Evolutionary conservation across 495 filamentous ascomycete genomes (phyloP).

Genomic region (Aspergillus hancockii): DNA sequence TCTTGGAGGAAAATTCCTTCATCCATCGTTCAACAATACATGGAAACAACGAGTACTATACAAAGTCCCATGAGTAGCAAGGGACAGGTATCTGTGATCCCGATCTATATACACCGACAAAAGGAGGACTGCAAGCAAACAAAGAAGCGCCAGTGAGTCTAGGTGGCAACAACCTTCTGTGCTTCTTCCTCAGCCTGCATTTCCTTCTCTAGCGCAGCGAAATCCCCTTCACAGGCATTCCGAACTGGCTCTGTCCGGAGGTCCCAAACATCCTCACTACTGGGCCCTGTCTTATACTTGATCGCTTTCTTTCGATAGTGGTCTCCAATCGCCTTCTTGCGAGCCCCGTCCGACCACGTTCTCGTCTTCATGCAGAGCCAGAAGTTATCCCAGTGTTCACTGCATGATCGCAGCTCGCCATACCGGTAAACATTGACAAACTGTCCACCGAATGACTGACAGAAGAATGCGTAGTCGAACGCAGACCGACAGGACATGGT

Average conservation of each 20-base stretch:
- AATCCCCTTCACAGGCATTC: conserved; percentile 58
- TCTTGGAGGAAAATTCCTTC: background rate
- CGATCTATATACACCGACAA: background rate
- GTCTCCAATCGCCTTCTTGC: conserved; percentile 61
- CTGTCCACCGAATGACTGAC: conserved; percentile 87
- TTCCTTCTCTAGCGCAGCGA: conserved; percentile 57
- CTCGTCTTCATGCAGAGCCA: conserved; percentile 92
- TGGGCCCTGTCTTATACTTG: conserved; percentile 72
- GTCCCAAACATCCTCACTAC: conserved; percentile 93
- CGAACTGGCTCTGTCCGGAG: conserved; percentile 53
- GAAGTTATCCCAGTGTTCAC: conserved; percentile 83
- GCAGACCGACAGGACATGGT: conserved; percentile 84
- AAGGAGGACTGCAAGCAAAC: background rate
- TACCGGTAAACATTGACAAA: conserved; percentile 86
- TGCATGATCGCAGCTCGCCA: conserved; percentile 71
- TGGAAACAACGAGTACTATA: background rate
- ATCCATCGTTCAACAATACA: background rate
- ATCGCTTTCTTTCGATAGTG: conserved; percentile 72
- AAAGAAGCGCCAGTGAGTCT: background rate
- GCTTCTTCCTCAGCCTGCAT: conserved; percentile 49
- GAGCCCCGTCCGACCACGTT: conserved; percentile 44
- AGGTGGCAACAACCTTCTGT: conserved; percentile 10
- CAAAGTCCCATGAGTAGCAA: background rate
- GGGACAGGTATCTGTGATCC: background rate
- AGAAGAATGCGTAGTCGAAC: conserved; percentile 95